Conservation (phyloP, 805 yeast genomes). For the Lachancea lanzarotensis region DNA sequence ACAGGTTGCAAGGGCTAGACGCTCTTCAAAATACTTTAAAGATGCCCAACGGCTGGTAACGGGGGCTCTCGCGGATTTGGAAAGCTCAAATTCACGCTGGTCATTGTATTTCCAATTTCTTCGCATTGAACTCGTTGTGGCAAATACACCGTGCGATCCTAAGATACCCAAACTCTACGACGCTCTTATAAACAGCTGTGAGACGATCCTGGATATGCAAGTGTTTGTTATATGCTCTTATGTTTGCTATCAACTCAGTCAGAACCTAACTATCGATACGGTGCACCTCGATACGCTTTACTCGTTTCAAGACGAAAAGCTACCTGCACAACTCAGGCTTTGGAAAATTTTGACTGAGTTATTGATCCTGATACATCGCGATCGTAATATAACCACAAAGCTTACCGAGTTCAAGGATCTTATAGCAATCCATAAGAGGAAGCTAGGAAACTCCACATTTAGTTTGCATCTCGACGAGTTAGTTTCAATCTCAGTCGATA, state of each 20-base stretch:
- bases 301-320: conserved; percentile 1
- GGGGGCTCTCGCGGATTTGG: conserved; percentile 4
- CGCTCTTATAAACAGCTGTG: neutral
- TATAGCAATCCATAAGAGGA: conserved; percentile 17
- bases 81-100: conserved; percentile 6
- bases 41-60: conserved; percentile 21
- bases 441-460: conserved; percentile 5
- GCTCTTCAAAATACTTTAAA: conserved; percentile 16
- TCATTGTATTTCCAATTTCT: conserved; percentile 4
- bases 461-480: conserved; percentile 11
- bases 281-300: conserved; percentile 7
- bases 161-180: conserved; percentile 1
- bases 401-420: conserved; percentile 24
- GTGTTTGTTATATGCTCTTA: conserved; percentile 8
- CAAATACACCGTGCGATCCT: neutral
- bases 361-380: conserved; percentile 19
- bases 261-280: conserved; percentile 12
- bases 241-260: conserved; percentile 16
- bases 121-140: conserved; percentile 5
- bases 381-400: conserved; percentile 23
- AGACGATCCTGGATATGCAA: conserved; percentile 3
- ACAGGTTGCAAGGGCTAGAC: conserved; percentile 15
- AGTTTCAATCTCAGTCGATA: conserved; percentile 12
- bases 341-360: conserved; percentile 26
- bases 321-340: conserved; percentile 14